A percentile compares a stretch with the other conserved stretches of the same genome.
Evolutionary conservation across 257 asterid species (phyloP).

Genomic region (Voacanga thouarsii): DNA sequence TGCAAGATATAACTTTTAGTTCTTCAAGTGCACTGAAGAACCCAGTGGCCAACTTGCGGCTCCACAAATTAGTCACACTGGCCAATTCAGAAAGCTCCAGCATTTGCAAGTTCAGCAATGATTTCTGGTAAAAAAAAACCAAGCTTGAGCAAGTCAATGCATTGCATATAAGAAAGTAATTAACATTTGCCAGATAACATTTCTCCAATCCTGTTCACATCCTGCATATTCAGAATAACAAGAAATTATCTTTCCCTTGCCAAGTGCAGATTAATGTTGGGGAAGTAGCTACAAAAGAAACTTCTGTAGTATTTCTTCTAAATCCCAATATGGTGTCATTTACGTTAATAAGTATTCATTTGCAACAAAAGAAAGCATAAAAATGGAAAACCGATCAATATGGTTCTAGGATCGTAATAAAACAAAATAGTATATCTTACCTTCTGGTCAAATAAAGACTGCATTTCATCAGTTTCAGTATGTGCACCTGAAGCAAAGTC

Average conservation of each 20-base stretch:
- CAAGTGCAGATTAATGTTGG: not conserved
- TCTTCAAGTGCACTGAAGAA: conserved; percentile 10
- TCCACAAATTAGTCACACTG: conserved; percentile 6
- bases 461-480: not conserved
- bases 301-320: not conserved
- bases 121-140: not conserved
- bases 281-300: not conserved
- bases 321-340: not conserved
- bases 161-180: not conserved
- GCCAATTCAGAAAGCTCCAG: not conserved
- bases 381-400: not conserved
- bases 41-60: conserved; percentile 2
- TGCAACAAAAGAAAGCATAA: not conserved
- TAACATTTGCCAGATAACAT: not conserved
- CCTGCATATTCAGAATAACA: not conserved
- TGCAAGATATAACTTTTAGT: not conserved
- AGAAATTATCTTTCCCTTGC: not conserved
- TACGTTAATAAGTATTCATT: not conserved
- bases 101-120: not conserved
- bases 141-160: not conserved
- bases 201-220: not conserved
- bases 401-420: too few species aligned
- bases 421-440: not conserved
- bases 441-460: conserved; percentile 11
- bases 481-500: not conserved